These are phyloP conservation scores for Xylaria sp. DNA, from an alignment of 2,329 filamentous ascomycete genomes.

Conservation along the genomic window DNA sequence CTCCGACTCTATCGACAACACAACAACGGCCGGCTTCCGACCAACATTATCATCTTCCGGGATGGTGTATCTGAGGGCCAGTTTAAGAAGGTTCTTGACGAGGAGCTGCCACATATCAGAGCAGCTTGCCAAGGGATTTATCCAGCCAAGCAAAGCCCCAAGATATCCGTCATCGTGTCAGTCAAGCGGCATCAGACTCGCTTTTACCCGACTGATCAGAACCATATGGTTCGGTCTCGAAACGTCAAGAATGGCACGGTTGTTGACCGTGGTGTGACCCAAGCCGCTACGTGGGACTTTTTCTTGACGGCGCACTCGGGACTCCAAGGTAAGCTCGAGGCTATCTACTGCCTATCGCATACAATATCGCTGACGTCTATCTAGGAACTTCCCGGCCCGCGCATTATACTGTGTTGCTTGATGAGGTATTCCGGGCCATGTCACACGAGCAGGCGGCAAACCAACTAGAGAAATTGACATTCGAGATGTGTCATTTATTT, in stretches of 20 bases:
- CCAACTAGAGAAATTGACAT: conserved; percentile 76
- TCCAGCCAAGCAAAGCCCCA: conserved; percentile 64
- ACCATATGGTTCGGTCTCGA: conserved; percentile 60
- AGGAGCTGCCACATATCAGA: conserved; percentile 75
- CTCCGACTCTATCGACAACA: conserved; percentile 71
- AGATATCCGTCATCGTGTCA: conserved; percentile 79
- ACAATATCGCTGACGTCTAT: conserved; percentile 21
- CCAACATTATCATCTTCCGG: conserved; percentile 85
- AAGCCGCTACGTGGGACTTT: conserved; percentile 82
- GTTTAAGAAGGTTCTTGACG: conserved; percentile 73
- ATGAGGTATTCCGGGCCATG: conserved; percentile 70
- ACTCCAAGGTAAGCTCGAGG: conserved; percentile 68
- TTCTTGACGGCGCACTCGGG: conserved; percentile 85
- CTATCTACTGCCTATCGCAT: not conserved
- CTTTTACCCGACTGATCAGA: conserved; percentile 76
- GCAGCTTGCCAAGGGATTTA: conserved; percentile 72
- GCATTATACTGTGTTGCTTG: conserved; percentile 81
- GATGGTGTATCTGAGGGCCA: conserved; percentile 93
- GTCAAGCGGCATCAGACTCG: conserved; percentile 91
- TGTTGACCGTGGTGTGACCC: conserved; percentile 85
- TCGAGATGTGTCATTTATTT: conserved; percentile 84
- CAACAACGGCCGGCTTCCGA: conserved; percentile 72
- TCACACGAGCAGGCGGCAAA: conserved; percentile 64
- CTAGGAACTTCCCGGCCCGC: conserved; percentile 78
- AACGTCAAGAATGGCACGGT: conserved; percentile 83